phyloP scores from a whole-genome alignment of 139 green algal genomes.

The Chlorella ohadii region DNA sequence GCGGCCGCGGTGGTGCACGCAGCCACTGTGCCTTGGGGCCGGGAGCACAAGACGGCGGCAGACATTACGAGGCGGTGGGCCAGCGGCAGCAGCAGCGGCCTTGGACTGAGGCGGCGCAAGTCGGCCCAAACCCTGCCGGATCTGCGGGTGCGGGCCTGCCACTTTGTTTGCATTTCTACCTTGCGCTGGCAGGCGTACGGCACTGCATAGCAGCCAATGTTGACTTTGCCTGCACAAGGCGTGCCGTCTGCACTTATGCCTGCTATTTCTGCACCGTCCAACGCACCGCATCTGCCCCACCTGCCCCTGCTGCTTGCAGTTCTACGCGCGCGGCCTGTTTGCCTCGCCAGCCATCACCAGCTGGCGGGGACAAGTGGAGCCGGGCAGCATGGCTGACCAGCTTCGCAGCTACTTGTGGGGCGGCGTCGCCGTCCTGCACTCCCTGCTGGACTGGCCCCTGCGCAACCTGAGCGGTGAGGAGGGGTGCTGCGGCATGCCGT shows the following conservation, averaged over 20 bases:
- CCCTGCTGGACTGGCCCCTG: slow-evolving; percentile 70
- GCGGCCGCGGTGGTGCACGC: slow-evolving; percentile 67
- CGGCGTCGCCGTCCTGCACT: slow-evolving; percentile 36
- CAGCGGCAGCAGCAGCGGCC: neutral
- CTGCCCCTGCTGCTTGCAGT: slow-evolving; percentile 42
- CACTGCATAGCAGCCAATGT: too few relatives aligned
- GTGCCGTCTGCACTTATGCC: too few relatives aligned
- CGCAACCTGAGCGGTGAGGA: slow-evolving; percentile 44
- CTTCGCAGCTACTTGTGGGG: slow-evolving; percentile 48
- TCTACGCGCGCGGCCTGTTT: slow-evolving; percentile 84
- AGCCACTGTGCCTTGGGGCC: slow-evolving; percentile 56
- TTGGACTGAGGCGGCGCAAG: neutral
- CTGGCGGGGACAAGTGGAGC: slow-evolving; percentile 5
- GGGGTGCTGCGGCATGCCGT: neutral
- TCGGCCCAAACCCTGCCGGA: neutral
- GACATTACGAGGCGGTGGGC: slow-evolving; percentile 21
- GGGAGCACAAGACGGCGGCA: neutral
- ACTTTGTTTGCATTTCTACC: too few relatives aligned
- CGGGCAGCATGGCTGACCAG: slow-evolving; percentile 5
- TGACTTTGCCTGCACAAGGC: too few relatives aligned
- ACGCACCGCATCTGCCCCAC: neutral
- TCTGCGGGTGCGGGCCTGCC: neutral
- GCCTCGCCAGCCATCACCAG: slow-evolving; percentile 49
- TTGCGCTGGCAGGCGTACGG: too few relatives aligned
- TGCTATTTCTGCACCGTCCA: too few relatives aligned